Evolutionary conservation across 2,329 filamentous ascomycete genomes (phyloP), one percentile per base, ranked within the genome.

Genomic region (Nigrospora sphaerica): DNA sequence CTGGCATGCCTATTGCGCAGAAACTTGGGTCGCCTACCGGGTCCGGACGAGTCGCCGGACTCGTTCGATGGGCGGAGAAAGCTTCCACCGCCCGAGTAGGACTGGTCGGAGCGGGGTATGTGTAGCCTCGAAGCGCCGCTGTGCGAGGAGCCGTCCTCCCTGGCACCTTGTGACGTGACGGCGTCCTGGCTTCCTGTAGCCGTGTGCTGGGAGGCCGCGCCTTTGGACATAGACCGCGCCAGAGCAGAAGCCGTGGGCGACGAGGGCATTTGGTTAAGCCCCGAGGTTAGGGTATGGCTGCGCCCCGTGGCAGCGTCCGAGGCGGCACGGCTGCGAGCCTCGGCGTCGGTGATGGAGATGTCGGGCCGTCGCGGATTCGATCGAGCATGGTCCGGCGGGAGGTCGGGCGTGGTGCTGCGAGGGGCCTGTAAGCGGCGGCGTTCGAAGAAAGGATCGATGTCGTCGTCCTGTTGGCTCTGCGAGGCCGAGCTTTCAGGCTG

Each of bases 1-100:
- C 78, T 83, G 33, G 69, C 70, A 56, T 74, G 72, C 33, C 77
- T 72, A 58, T 76, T 82, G 45, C 74, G 73, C 16, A 84, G 63
- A 52, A 78, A 83, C 52, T 75, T 80, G 12, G 78, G 78, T 32
- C 75, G 69, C 42, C 62, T 68, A n/a, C 65, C 66, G 43, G 64
- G 9, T 74, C 74, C 0, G 71, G 68, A 42, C 4, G 70, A 74
- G 52, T 62, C 70, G 17, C 71, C 75, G 2, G 68, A 67, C 51
- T 79, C 75, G 7, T 61, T 47, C 0, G 61, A 58, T 34, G 64
- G 60, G 12, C 64, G 60, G 3, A 63, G 52, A 16, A 54, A 59
- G 36, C 55, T 53, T 9, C 53, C 52, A n/a, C 49, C 54, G 12
- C 53, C 55, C 10, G 57, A 54, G 5, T 49, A 52, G 14, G 59